Evolutionary conservation across 257 asterid genomes (phyloP), one percentile per base, ranked within the genome.

Genomic region (Euphrasia confusa): DNA sequence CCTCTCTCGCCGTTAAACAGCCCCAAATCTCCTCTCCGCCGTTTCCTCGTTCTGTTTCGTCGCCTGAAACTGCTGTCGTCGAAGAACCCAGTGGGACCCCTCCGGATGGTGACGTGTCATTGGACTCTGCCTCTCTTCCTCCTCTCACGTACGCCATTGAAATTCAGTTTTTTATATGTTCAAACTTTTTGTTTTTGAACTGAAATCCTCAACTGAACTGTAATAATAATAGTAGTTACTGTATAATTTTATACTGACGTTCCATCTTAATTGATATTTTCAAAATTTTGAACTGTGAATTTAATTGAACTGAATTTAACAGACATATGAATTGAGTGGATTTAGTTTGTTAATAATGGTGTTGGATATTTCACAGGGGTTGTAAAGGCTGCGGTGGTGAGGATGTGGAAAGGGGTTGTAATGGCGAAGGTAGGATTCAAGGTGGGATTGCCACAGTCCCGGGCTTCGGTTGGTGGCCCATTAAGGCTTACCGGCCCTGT

Each of bases 391-490:
- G 97, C 39, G 95, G 99, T 68, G 84, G 26, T 69, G 82, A 68
- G 76, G 96, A 84, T 60, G 75, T 83, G 7, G 97, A 89, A 54
- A 81, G 68, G 28, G 99, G 97, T 0, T 92, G 97, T 54, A 89
- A 92, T 33, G 96, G 97, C 0, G 95, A 89, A 69, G 99, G 99
- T 57, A 87, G 97, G 74, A 84, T 92, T 73, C 97, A 92, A 79
- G 99, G 99, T 44, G 99, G 99, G 62, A 92, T 92, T 42, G 97
- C 97, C 4, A 79, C 84, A 30, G 80, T 89, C 52, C 95, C 99
- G 4, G 97, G 97, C 39, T 89, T 92, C 56, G 97, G 95, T 62
- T 92, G 99, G 99, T 92, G 99, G 97, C 97, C 97, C 0, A 92
- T 92, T 54, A 89, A 89, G 81, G 96, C 99, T 56, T 92, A 84